Evolutionary conservation across 208 protist species (phyloP).

Genomic region (Acanthamoeba castellanii): DNA sequence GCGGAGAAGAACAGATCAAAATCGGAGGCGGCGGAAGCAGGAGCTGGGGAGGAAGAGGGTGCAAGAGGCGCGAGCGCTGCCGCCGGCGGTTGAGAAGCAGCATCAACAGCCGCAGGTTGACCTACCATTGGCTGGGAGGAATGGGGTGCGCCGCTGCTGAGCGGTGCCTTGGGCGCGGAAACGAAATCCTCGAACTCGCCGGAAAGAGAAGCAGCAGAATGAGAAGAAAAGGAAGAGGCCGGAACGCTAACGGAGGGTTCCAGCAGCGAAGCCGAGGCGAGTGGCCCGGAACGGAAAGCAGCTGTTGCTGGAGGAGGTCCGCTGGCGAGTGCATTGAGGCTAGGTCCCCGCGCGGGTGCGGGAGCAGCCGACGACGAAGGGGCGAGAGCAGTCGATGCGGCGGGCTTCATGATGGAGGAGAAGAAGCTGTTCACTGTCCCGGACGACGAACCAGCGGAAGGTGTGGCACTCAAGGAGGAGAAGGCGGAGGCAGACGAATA

Average conservation of each 20-base stretch:
- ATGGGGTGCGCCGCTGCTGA: neutral
- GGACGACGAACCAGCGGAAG: neutral
- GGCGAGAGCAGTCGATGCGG: neutral
- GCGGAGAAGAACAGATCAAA: neutral
- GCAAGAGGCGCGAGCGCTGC: neutral
- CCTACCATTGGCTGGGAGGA: neutral
- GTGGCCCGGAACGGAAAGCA: neutral
- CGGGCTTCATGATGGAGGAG: conserved; percentile 22
- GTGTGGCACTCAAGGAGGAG: neutral
- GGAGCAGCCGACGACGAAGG: neutral
- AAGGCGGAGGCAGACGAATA: neutral
- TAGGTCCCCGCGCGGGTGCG: neutral
- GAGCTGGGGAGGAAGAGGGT: neutral
- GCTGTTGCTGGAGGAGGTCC: neutral
- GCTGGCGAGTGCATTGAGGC: neutral
- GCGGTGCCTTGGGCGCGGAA: neutral
- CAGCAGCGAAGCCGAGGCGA: neutral
- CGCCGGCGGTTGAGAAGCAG: neutral
- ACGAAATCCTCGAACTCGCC: neutral
- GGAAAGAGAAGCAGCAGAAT: neutral
- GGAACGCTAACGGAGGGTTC: neutral
- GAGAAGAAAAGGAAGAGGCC: neutral
- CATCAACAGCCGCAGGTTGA: neutral
- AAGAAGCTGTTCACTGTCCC: conserved; percentile 5
- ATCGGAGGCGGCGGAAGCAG: conserved; percentile 4